These are phyloP conservation scores for Xylariaceae sp. DNA, from an alignment of 2,329 filamentous ascomycete genomes.

Conservation along the genomic window DNA sequence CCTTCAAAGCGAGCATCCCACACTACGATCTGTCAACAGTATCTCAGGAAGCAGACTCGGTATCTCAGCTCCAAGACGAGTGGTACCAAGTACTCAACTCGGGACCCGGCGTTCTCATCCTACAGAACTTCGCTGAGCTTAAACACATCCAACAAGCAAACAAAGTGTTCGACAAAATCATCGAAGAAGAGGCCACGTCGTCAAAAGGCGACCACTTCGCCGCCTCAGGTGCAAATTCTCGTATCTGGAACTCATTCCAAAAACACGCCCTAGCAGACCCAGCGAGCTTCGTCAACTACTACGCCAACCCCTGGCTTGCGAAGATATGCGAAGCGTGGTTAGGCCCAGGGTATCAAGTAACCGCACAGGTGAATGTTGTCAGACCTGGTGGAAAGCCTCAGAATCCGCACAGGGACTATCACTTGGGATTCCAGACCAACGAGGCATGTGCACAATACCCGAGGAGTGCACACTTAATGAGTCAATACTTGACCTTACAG, in stretches of 20 bases:
- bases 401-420: conserved; percentile 60
- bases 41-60: conserved; percentile 15
- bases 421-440: conserved; percentile 59
- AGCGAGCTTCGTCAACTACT: conserved; percentile 54
- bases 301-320: conserved; percentile 57
- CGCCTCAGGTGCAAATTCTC: conserved; percentile 51
- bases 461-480: conserved; percentile 50
- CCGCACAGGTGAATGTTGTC: conserved; percentile 62
- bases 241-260: conserved; percentile 66
- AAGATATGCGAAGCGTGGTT: conserved; percentile 55
- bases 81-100: conserved; percentile 56
- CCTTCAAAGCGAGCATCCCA: conserved; percentile 14
- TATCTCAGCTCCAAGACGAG: conserved; percentile 52
- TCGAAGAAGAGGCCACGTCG: conserved; percentile 35
- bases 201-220: conserved; percentile 61
- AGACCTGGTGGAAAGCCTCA: conserved; percentile 57
- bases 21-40: conserved; percentile 26
- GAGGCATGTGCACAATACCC: conserved; percentile 48
- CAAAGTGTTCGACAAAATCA: conserved; percentile 46
- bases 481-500: conserved; percentile 59
- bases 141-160: conserved; percentile 46
- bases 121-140: conserved; percentile 48
- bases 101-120: conserved; percentile 60
- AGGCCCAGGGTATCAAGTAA: conserved; percentile 58
- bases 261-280: conserved; percentile 57